Evolutionary conservation across 108 stramenopile species (phyloP), one percentile per base, ranked within the genome.

Genomic region (Schizochytrium sp.): DNA sequence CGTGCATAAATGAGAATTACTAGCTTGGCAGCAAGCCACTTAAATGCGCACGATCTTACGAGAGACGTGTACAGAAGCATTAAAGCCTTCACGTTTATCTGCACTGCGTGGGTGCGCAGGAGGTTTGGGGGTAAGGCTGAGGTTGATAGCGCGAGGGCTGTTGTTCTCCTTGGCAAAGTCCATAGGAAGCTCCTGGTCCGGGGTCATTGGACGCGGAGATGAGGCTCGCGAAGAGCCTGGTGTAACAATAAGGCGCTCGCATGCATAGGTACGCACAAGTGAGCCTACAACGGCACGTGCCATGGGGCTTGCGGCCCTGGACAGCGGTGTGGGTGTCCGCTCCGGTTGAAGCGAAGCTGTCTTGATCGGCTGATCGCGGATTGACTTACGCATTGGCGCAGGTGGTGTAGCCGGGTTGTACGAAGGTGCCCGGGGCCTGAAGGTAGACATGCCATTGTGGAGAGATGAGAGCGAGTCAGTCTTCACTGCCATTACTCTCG

Each of bases 21-120:
- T 60, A 60, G 19, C 17, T n/a, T n/a, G 17, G 28, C 19, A n/a
- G 17, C 28, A 60, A 60, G 17, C 28, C 28, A n/a, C 28, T 17
- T 17, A n/a, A n/a, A 17, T 60, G 64, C 64, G 64, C 64, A 69
- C 64, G 15, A 69, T 69, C 28, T 38, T 69, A 44, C 64, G 64
- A 7, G 64, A 69, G 64, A 69, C 64, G 44, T 69, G 64, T 69
- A 69, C 64, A 69, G 64, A 7, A 44, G 64, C 64, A 15, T 69
- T 69, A 44, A 69, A 69, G 64, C 64, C 64, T 28, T 69, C 42
- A 44, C 8, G 64, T 15, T 69, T 69, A 44, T 38, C 28, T 38
- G 64, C 19, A 44, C 64, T 69, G 64, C 64, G 64, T 44, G 64
- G 64, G 42, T 69, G 12, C 28, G 15, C 64, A 7, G 64, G 64